Conservation (phyloP, 2,329 filamentous ascomycete species). For the Mycogone perniciosa region DNA sequence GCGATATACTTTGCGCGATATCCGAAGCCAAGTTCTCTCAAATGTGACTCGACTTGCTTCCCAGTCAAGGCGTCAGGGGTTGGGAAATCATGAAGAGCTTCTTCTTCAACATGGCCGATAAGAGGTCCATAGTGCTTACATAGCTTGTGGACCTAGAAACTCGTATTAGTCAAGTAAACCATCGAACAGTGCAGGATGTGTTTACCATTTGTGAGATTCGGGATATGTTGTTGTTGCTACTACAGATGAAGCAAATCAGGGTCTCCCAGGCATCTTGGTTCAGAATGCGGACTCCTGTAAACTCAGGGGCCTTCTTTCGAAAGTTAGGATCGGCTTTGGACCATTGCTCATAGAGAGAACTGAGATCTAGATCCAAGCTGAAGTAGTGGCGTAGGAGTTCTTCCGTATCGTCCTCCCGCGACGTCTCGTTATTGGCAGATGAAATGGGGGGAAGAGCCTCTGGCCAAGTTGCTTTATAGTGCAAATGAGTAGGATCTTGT, state of each 20-base stretch:
- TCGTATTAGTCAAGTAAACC: neutral
- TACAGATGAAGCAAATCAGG: conserved; percentile 91
- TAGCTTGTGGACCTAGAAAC: conserved; percentile 68
- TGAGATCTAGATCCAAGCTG: conserved; percentile 72
- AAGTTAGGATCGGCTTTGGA: conserved; percentile 81
- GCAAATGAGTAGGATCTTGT: conserved; percentile 71
- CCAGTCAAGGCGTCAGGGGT: conserved; percentile 65
- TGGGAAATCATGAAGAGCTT: conserved; percentile 83
- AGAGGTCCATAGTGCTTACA: conserved; percentile 78
- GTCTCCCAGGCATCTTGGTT: conserved; percentile 96
- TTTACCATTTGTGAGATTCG: conserved; percentile 89
- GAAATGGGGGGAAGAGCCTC: conserved; percentile 13
- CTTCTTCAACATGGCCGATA: conserved; percentile 62
- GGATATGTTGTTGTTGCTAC: conserved; percentile 96
- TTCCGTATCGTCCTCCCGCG: conserved; percentile 59
- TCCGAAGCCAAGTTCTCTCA: conserved; percentile 83
- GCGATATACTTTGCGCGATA: conserved; percentile 92
- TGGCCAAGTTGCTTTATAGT: conserved; percentile 70
- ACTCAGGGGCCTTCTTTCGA: conserved; percentile 75
- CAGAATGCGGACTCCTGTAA: conserved; percentile 85
- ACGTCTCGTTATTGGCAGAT: conserved; percentile 1
- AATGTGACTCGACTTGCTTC: conserved; percentile 67
- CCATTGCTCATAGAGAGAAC: conserved; percentile 78
- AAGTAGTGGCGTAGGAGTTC: conserved; percentile 77
- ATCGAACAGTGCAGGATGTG: too few species aligned